phyloP scores from a whole-genome alignment of 2,329 filamentous ascomycete genomes.

The Colletotrichum tamarilloi region DNA sequence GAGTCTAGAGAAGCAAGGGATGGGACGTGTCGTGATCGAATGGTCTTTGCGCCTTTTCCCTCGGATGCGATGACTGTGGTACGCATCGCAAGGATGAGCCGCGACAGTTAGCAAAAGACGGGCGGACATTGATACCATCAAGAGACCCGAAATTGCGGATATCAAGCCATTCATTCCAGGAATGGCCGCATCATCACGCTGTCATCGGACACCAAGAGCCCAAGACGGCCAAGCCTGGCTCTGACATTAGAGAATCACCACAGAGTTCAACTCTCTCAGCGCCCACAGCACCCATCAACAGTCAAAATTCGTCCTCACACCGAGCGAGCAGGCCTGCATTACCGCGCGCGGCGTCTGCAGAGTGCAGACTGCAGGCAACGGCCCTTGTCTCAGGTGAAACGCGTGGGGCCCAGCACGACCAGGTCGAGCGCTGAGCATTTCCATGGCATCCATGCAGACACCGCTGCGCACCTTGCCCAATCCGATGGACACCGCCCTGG shows the following conservation, averaged over 20 bases:
- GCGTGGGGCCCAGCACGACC: not conserved
- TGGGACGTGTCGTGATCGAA: not conserved
- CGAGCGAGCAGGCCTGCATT: not conserved
- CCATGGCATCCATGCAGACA: conserved; percentile 1
- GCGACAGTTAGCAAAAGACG: not conserved
- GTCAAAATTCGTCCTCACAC: not conserved
- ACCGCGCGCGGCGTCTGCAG: conserved; percentile 25
- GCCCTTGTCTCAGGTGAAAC: conserved; percentile 36
- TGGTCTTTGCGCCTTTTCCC: not conserved
- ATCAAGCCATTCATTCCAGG: not conserved
- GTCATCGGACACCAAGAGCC: not conserved
- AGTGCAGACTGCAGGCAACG: not conserved
- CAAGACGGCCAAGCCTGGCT: not conserved
- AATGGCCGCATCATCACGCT: conserved; percentile 17
- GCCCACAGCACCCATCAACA: not conserved
- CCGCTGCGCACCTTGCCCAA: not conserved
- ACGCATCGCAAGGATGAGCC: not conserved
- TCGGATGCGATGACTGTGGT: not conserved
- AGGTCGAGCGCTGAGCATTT: conserved; percentile 17
- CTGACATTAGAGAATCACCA: not conserved
- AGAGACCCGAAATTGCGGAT: not conserved
- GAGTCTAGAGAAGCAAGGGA: not conserved
- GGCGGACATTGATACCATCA: not conserved
- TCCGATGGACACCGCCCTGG: not conserved
- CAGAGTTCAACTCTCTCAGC: not conserved